Conservation (phyloP, 176 grass and related monocot genomes). For the Saccharum spontaneum region DNA sequence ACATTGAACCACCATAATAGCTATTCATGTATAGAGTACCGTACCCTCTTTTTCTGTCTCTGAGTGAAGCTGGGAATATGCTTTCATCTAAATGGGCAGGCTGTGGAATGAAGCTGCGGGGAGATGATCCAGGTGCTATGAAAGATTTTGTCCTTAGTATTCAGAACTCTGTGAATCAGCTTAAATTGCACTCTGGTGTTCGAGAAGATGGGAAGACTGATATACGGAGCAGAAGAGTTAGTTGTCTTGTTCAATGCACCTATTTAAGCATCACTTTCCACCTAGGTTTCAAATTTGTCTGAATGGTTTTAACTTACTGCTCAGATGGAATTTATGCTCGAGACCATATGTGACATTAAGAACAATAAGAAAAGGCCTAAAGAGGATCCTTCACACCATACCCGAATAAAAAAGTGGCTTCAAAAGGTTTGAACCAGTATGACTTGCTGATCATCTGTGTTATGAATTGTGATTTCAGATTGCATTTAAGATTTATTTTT, state of each 20-base stretch:
- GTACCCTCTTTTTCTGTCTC: conserved; percentile 1
- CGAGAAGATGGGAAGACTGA: conserved; percentile 52
- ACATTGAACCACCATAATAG: background rate
- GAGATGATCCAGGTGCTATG: conserved; percentile 86
- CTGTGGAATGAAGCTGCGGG: conserved; percentile 83
- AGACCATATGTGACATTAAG: conserved; percentile 94
- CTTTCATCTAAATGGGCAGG: conserved; percentile 51
- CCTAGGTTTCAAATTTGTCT: conserved; percentile 13
- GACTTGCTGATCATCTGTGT: background rate
- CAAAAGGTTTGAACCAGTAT: conserved; percentile 62
- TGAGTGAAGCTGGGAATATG: conserved; percentile 8
- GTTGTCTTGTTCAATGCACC: conserved; percentile 28
- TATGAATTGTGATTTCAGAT: conserved; percentile 1
- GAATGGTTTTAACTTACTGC: conserved; percentile 35
- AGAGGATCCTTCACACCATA: conserved; percentile 76
- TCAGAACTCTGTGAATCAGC: conserved; percentile 68
- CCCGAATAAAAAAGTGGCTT: conserved; percentile 89
- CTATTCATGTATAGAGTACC: conserved; percentile 8
- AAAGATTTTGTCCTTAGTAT: conserved; percentile 88
- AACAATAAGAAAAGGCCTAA: conserved; percentile 90
- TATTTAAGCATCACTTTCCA: conserved; percentile 30
- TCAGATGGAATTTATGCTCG: conserved; percentile 97
- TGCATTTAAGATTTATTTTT: conserved; percentile 25
- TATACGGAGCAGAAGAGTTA: conserved; percentile 76
- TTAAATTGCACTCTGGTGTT: conserved; percentile 49